Conservation (phyloP, 2,329 filamentous ascomycete species). For the Exophiala sp. region DNA sequence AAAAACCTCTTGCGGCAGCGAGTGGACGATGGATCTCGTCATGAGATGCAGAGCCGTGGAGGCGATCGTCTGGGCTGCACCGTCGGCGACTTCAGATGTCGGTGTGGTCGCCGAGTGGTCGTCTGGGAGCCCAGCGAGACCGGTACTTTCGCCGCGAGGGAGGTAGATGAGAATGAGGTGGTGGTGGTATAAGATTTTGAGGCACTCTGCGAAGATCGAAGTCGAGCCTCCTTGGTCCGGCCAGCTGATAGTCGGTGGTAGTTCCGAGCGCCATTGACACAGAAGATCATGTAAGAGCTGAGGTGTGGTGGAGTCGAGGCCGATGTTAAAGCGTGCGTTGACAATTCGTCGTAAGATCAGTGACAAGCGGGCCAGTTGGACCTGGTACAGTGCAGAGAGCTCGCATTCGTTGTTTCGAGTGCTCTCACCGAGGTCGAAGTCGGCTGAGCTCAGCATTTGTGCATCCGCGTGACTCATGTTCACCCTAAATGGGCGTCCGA, state of each 20-base stretch:
- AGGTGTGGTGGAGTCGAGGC: conserved; percentile 7
- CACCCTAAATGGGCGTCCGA: conserved; percentile 16
- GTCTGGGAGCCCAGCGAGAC: neutral
- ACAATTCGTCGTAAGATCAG: conserved; percentile 11
- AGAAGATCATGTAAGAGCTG: conserved; percentile 2
- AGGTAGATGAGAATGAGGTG: conserved; percentile 15
- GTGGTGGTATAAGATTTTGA: conserved; percentile 15
- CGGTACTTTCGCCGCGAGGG: neutral
- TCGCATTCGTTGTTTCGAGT: neutral
- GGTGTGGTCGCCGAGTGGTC: neutral
- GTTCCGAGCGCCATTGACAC: conserved; percentile 4
- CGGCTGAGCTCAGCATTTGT: conserved; percentile 8
- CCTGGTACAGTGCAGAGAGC: conserved; percentile 10
- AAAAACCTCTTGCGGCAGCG: conserved; percentile 17
- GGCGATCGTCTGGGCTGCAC: conserved; percentile 14
- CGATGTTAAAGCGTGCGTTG: conserved; percentile 11
- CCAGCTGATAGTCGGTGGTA: conserved; percentile 9
- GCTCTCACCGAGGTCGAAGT: conserved; percentile 3
- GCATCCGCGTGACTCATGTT: conserved; percentile 15
- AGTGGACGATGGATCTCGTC: conserved; percentile 13
- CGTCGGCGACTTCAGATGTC: conserved; percentile 10
- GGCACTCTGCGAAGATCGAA: conserved; percentile 14
- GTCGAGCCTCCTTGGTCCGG: conserved; percentile 2
- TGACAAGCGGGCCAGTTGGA: conserved; percentile 11
- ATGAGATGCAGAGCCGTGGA: conserved; percentile 11